These are phyloP conservation scores for Penstemon eatonii DNA, from an alignment of 257 asterid species.

Conservation along the genomic window DNA sequence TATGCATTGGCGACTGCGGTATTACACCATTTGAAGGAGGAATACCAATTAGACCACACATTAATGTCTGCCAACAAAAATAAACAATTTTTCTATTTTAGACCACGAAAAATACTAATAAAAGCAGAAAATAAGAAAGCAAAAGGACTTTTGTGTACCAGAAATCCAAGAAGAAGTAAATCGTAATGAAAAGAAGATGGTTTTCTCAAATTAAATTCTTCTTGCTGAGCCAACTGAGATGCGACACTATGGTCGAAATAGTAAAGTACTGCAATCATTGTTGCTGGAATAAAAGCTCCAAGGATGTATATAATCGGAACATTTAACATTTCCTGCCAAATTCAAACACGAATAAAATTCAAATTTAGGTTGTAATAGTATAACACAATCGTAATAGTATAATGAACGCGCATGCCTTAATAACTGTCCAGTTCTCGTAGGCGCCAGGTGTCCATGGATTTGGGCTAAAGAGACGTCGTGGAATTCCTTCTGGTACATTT, in stretches of 20 bases:
- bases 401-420: constrained; percentile 53
- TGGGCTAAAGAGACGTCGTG: constrained; percentile 90
- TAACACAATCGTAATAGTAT: background rate
- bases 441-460: constrained; percentile 97
- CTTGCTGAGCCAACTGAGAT: constrained; percentile 87
- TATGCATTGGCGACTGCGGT: constrained; percentile 96
- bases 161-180: constrained; percentile 71
- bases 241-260: constrained; percentile 95
- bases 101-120: constrained; percentile 5
- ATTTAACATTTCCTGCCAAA: constrained; percentile 72
- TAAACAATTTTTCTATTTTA: background rate
- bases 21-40: constrained; percentile 93
- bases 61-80: constrained; percentile 48
- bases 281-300: constrained; percentile 87
- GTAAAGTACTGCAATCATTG: constrained; percentile 88
- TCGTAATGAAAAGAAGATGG: constrained; percentile 88
- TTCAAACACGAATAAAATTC: constrained; percentile 21
- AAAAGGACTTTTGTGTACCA: constrained; percentile 45
- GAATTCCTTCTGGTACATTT: constrained; percentile 83
- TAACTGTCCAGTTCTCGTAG: constrained; percentile 84
- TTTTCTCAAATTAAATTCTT: constrained; percentile 78
- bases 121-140: constrained; percentile 11
- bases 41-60: constrained; percentile 87
- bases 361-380: background rate
- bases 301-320: constrained; percentile 69